Conservation (phyloP, 1,284 basidiomycete genomes). For the Moesziomyces sp. region DNA sequence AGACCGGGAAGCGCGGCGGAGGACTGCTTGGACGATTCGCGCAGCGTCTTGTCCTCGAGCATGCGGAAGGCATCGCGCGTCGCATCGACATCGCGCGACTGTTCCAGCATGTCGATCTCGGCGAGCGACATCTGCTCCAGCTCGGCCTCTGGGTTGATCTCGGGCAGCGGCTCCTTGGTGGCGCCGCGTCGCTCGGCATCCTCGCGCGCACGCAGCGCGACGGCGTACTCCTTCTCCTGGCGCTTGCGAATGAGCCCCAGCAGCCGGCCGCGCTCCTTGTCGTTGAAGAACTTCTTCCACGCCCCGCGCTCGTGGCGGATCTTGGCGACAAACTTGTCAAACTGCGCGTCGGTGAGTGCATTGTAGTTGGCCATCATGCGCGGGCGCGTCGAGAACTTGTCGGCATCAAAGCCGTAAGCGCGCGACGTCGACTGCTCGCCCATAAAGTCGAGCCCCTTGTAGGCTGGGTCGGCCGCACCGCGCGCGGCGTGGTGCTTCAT, state of each 20-base stretch:
- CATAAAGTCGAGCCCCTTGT: slow-evolving; percentile 42
- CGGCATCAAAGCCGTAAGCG: slow-evolving; percentile 37
- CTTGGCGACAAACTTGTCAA: slow-evolving; percentile 48
- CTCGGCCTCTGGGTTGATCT: slow-evolving; percentile 48
- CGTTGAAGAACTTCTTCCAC: slow-evolving; percentile 32
- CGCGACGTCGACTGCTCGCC: slow-evolving; percentile 36
- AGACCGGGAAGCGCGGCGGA: slow-evolving; percentile 26
- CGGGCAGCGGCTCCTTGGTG: slow-evolving; percentile 33
- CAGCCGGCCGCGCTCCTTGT: slow-evolving; percentile 37
- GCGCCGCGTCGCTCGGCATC: slow-evolving; percentile 45
- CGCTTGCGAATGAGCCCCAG: slow-evolving; percentile 39
- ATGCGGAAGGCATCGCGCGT: slow-evolving; percentile 40
- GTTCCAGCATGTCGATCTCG: slow-evolving; percentile 51
- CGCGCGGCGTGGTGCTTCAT: slow-evolving; percentile 43
- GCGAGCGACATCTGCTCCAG: slow-evolving; percentile 36
- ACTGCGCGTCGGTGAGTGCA: slow-evolving; percentile 48
- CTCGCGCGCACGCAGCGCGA: slow-evolving; percentile 25
- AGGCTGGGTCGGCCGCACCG: slow-evolving; percentile 38
- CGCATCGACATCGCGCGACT: slow-evolving; percentile 37
- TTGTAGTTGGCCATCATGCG: slow-evolving; percentile 61
- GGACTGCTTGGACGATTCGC: neutral
- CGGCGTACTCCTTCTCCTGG: slow-evolving; percentile 36
- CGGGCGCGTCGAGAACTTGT: slow-evolving; percentile 45
- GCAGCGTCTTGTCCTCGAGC: slow-evolving; percentile 26
- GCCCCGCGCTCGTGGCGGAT: slow-evolving; percentile 36